Evolutionary conservation across 805 yeast genomes (phyloP).

Genomic region (Pichia deserticola): DNA sequence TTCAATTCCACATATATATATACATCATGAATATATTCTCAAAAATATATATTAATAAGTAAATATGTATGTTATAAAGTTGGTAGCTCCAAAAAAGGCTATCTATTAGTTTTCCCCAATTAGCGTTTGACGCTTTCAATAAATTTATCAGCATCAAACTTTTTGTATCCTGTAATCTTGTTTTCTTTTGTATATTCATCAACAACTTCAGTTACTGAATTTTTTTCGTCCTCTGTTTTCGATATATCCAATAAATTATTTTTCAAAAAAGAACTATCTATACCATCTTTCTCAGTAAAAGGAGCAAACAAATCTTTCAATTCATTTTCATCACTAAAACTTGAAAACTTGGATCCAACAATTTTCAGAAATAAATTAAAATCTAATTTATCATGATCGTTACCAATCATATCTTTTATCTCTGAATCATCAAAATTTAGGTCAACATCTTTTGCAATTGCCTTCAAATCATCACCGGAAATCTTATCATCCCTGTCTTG

Average conservation of each 20-base stretch:
- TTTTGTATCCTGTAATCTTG: constrained; percentile 48
- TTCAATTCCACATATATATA: no score
- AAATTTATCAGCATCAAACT: constrained; percentile 59
- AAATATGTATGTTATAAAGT: no score
- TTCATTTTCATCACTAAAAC: constrained; percentile 45
- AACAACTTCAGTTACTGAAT: constrained; percentile 26
- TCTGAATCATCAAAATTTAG: constrained; percentile 43
- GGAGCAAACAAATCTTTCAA: constrained; percentile 52
- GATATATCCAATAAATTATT: neutral
- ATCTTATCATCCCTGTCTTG: constrained; percentile 71
- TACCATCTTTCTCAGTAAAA: constrained; percentile 31
- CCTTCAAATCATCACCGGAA: constrained; percentile 45
- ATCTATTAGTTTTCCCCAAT: neutral
- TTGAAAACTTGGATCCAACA: constrained; percentile 47
- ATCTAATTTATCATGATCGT: constrained; percentile 45
- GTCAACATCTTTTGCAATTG: constrained; percentile 30
- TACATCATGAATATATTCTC: no score
- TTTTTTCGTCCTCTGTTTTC: neutral
- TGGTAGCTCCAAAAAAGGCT: no score
- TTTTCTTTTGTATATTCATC: constrained; percentile 47
- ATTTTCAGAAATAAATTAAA: constrained; percentile 61
- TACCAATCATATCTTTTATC: constrained; percentile 35
- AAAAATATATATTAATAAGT: no score
- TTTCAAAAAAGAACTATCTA: constrained; percentile 18
- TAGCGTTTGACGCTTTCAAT: constrained; percentile 33